These are phyloP conservation scores for Violaceomyces palustris DNA, from an alignment of 1,284 basidiomycete species.

Conservation along the genomic window DNA sequence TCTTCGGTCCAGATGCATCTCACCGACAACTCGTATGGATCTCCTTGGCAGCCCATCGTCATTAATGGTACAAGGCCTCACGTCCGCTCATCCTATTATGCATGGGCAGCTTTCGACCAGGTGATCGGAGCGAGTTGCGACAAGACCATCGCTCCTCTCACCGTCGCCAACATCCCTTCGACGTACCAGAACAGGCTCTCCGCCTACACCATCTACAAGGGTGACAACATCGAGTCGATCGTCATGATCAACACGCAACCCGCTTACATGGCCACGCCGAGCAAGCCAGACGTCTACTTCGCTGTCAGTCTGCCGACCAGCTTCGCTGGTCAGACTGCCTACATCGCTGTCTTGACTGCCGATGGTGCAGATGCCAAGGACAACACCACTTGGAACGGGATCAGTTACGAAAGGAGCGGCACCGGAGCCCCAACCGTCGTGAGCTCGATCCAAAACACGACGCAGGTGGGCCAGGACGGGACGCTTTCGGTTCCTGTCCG, in stretches of 20 bases:
- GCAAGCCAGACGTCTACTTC: slow-evolving; percentile 27
- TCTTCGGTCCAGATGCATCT: slow-evolving; percentile 42
- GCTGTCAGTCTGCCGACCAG: slow-evolving; percentile 13
- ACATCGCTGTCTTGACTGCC: slow-evolving; percentile 24
- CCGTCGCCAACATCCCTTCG: slow-evolving; percentile 12
- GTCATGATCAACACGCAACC: slow-evolving; percentile 35
- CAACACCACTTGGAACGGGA: slow-evolving; percentile 35
- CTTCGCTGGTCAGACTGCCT: slow-evolving; percentile 26
- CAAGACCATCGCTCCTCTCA: slow-evolving; percentile 11
- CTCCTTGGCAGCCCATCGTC: slow-evolving; percentile 34
- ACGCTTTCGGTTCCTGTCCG: slow-evolving; percentile 26
- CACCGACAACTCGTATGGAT: slow-evolving; percentile 24
- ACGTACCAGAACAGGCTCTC: slow-evolving; percentile 24
- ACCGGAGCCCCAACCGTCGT: slow-evolving; percentile 17
- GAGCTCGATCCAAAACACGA: slow-evolving; percentile 10
- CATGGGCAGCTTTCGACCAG: slow-evolving; percentile 39
- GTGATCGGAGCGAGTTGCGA: slow-evolving; percentile 34
- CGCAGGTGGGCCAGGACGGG: slow-evolving; percentile 24
- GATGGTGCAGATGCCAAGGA: slow-evolving; percentile 23
- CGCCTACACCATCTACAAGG: slow-evolving; percentile 27
- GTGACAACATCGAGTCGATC: slow-evolving; percentile 13
- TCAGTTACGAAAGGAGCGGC: slow-evolving; percentile 26
- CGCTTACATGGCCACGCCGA: slow-evolving; percentile 10
- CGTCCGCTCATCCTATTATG: slow-evolving; percentile 39
- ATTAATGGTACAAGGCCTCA: slow-evolving; percentile 11